Percentiles rank a stretch among this genome's conserved stretches.
Conservation (phyloP, 768 basidiomycete genomes). For the Lentinula aciculospora region DNA sequence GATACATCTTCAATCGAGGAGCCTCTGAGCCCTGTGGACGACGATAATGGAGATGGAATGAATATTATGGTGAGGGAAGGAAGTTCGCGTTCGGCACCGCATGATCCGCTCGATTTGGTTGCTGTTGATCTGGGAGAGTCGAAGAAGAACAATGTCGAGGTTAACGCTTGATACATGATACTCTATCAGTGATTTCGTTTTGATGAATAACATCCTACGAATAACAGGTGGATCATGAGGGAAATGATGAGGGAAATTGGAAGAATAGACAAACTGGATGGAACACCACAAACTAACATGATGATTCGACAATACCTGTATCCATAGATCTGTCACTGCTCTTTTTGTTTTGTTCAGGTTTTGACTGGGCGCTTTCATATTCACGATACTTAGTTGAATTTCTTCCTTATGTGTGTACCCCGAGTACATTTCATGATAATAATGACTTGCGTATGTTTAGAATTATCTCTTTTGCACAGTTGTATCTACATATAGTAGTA, state of each 20-base stretch:
- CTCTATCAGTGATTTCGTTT: neutral
- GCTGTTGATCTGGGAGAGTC: neutral
- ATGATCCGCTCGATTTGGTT: conserved; percentile 1
- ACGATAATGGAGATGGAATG: neutral
- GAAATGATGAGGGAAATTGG: neutral
- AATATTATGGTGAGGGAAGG: neutral
- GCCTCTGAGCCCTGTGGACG: conserved; percentile 21
- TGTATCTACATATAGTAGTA: too few relatives aligned
- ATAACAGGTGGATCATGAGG: neutral
- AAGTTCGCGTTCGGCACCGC: neutral
- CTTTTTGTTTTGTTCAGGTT: too few relatives aligned
- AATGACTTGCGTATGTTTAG: too few relatives aligned
- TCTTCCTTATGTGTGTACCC: too few relatives aligned
- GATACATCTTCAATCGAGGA: conserved; percentile 29
- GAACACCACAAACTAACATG: neutral
- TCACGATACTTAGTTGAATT: neutral
- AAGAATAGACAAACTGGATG: neutral
- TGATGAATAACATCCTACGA: neutral
- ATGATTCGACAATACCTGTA: neutral
- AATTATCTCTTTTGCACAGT: too few relatives aligned
- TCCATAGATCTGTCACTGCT: neutral
- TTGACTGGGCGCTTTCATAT: neutral
- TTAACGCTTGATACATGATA: neutral
- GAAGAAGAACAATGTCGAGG: neutral
- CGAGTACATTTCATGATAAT: too few relatives aligned